Evolutionary conservation across 306 rosid genomes (phyloP).

Genomic region (Cicer chorassanicum): DNA sequence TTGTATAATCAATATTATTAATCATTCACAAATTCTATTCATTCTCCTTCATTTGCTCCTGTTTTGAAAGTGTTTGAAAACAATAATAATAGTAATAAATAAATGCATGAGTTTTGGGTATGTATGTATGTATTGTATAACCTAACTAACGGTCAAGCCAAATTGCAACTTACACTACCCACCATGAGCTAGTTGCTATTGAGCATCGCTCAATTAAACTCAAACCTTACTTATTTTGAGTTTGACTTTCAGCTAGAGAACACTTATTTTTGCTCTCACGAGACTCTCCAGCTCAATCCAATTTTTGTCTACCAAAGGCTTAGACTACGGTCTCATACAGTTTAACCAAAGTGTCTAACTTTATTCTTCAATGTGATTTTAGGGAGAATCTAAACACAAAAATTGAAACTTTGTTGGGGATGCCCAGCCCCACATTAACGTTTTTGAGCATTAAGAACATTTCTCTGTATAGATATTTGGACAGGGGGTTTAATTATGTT

Average conservation of each 20-base stretch:
- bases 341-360: no score
- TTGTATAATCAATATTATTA: not conserved
- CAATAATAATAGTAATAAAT: not conserved
- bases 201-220: not conserved
- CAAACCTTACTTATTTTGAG: conserved; percentile 1
- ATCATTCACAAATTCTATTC: conserved; percentile 16
- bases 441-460: no score
- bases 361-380: no score
- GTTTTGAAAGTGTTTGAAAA: conserved; percentile 14
- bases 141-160: conserved; percentile 6
- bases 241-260: conserved; percentile 23
- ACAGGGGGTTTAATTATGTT: no score
- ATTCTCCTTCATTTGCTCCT: conserved; percentile 23
- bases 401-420: no score
- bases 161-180: not conserved
- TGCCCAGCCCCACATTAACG: no score
- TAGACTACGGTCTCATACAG: no score
- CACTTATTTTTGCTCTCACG: not conserved
- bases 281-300: no score
- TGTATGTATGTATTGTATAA: not conserved
- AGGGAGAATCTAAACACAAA: no score
- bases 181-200: not conserved
- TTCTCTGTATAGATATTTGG: no score
- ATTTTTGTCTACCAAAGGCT: no score
- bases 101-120: conserved; percentile 38